phyloP scores from a whole-genome alignment of 1,284 basidiomycete species.

The Rhizoctonia solani region DNA sequence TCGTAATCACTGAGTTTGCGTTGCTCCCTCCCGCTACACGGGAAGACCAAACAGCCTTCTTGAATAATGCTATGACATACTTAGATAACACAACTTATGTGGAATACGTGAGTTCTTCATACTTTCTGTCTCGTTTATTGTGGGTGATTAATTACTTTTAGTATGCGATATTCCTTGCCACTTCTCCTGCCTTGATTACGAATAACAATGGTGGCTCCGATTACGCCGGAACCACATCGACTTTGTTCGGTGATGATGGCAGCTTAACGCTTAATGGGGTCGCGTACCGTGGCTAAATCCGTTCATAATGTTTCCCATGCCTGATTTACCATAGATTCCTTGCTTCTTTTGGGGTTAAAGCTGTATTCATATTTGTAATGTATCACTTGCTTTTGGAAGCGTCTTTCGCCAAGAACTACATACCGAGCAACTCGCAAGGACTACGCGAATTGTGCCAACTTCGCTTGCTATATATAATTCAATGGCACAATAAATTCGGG shows the following conservation, averaged over 20 bases:
- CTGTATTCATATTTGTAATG: no score
- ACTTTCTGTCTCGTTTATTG: not conserved
- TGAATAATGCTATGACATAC: not conserved
- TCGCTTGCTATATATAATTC: not conserved
- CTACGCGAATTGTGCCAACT: not conserved
- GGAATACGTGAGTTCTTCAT: not conserved
- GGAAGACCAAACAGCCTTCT: constrained; percentile 3
- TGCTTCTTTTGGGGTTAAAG: no score
- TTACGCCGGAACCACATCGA: constrained; percentile 16
- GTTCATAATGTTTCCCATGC: no score
- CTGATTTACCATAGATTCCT: no score
- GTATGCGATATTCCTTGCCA: constrained; percentile 13
- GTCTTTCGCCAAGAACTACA: no score
- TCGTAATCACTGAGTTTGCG: constrained; percentile 9
- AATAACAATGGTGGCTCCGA: constrained; percentile 10
- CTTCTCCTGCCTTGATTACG: constrained; percentile 7
- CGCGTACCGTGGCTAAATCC: constrained; percentile 20
- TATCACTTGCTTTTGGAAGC: no score
- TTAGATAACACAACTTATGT: constrained; percentile 15
- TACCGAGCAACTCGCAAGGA: no score
- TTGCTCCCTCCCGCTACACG: not conserved
- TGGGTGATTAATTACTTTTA: not conserved
- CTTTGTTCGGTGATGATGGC: constrained; percentile 20
- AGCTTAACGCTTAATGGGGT: constrained; percentile 2
- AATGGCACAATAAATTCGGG: not conserved